Evolutionary conservation across 352 stramenopile genomes (phyloP), one percentile per base, ranked within the genome.

Genomic region (Thalassiosira gravida): DNA sequence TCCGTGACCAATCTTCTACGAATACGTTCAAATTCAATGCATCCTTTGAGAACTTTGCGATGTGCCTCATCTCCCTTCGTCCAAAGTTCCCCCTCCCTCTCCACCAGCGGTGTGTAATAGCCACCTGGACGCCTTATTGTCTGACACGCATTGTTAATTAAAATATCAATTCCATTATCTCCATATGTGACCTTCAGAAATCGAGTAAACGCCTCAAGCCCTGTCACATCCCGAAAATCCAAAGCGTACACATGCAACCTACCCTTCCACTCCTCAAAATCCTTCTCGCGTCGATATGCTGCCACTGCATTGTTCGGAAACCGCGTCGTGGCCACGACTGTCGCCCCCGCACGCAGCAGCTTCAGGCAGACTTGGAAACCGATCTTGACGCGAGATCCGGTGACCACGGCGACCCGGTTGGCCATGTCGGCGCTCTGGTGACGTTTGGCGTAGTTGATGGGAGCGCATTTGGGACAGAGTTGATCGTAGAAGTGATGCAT

Each of bases 141-240:
- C 86, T 98, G 96, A 87, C 95, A 98, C 1, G 96, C 96, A 83
- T 98, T 98, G 85, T 98, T 98, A 70, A 98, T 95, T 35, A 98
- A 78, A 29, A 98, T 95, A 83, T 98, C 96, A 35, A 98, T 83
- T 8, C 92, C 88, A 22, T 69, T 46, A 22, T 90, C 80, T 2
- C 71, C 61, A 74, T 85, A 91, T 25, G 74, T 85, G 1, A 83
- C 46, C 42, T 91, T 92, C 3, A 98, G 80, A 82, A 96, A 95
- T 47, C 95, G 87, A 83, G 96, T 96, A 71, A 98, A 98, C 61
- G 90, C 91, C 82, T 98, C 96, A 39, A 98, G 87, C 32, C 95
- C 95, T 2, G 92, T 94, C 7, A 98, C 86, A 82, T 98, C 95
- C 42, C 96, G 90, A 62, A 98, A 95, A 85, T 98, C 96, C 75